Percentiles rank a stretch among this genome's conserved stretches.
phyloP scores from a whole-genome alignment of 192 early-diverging fungal species.

The Coemansia javaensis region DNA sequence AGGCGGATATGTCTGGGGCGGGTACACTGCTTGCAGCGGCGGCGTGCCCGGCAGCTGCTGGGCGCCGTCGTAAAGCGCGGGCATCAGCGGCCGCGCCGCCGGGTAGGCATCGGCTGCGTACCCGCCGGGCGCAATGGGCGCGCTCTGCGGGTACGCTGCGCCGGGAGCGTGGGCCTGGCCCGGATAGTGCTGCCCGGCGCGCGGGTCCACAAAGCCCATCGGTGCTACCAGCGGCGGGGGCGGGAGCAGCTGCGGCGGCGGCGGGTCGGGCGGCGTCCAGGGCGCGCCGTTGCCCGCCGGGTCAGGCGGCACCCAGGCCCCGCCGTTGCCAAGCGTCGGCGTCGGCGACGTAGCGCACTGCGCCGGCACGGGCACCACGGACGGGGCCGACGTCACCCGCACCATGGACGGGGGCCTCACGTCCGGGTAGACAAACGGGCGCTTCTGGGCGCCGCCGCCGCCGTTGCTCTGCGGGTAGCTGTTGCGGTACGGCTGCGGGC shows the following conservation, averaged over 20 bases:
- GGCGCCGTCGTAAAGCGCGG: not conserved
- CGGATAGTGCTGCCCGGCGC: not conserved
- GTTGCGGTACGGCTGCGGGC: constrained; percentile 33
- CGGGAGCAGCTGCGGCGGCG: not conserved
- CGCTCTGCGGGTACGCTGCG: constrained; percentile 24
- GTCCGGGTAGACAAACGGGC: constrained; percentile 11
- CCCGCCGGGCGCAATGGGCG: constrained; percentile 22
- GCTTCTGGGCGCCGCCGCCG: not conserved
- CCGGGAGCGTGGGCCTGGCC: not conserved
- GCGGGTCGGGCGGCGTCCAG: too few relatives aligned
- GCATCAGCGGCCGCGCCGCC: not conserved
- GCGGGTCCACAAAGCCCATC: not conserved
- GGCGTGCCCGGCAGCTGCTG: too few relatives aligned
- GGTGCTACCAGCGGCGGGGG: constrained; percentile 1
- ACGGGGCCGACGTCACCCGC: not conserved
- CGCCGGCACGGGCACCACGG: constrained; percentile 1
- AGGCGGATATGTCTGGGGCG: not conserved
- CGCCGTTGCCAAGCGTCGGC: too few relatives aligned
- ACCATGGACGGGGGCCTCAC: not conserved
- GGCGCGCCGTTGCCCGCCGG: too few relatives aligned
- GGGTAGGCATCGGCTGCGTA: not conserved
- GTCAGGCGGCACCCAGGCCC: too few relatives aligned
- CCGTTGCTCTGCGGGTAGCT: constrained; percentile 9
- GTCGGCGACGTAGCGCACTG: too few relatives aligned
- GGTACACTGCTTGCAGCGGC: too few relatives aligned